Conservation (phyloP, 129 eudicot species). For the Erigeron canadensis region DNA sequence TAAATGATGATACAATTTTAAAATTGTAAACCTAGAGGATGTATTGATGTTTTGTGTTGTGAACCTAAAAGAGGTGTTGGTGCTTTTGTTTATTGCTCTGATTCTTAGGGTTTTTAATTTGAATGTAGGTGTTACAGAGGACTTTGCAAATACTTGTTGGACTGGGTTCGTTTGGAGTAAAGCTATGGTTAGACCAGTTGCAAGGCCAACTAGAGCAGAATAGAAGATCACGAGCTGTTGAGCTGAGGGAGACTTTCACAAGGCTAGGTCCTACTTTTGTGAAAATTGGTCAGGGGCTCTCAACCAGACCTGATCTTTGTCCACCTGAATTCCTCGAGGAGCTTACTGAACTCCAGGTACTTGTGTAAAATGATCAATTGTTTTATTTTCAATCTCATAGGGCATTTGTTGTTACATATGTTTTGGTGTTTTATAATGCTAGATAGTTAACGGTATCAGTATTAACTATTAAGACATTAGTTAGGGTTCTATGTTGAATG, state of each 20-base stretch:
- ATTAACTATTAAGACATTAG: background rate
- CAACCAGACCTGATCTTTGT: slow-evolving; percentile 91
- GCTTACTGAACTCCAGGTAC: slow-evolving; percentile 86
- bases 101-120: slow-evolving; percentile 5
- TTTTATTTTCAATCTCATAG: background rate
- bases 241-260: slow-evolving; percentile 68
- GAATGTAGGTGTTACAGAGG: slow-evolving; percentile 52
- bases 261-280: slow-evolving; percentile 90
- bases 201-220: slow-evolving; percentile 56
- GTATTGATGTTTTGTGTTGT: background rate
- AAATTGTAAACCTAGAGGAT: background rate
- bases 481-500: background rate
- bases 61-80: background rate
- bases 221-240: slow-evolving; percentile 64
- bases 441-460: background rate
- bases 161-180: slow-evolving; percentile 69
- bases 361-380: background rate
- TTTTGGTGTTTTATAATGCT: background rate
- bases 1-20: background rate
- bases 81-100: background rate
- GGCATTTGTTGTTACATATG: background rate
- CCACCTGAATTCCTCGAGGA: slow-evolving; percentile 94
- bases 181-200: slow-evolving; percentile 69
- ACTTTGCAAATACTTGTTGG: slow-evolving; percentile 61
- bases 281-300: slow-evolving; percentile 94